These are phyloP conservation scores for Tulasnella sp. DNA, from an alignment of 768 basidiomycete genomes.

Conservation along the genomic window DNA sequence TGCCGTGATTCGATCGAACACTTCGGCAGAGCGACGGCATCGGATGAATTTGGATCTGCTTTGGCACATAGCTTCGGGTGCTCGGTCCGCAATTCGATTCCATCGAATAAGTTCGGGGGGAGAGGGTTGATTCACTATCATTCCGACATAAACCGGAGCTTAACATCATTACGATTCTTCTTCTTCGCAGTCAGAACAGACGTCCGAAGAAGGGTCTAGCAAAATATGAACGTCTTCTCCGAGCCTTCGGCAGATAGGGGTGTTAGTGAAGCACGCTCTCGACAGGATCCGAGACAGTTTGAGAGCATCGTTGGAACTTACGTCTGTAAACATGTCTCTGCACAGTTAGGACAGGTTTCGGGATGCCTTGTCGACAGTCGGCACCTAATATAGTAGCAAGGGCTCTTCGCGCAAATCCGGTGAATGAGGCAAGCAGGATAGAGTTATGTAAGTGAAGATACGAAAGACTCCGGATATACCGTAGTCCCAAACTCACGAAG, in stretches of 20 bases:
- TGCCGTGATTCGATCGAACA: not conserved
- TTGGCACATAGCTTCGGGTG: not conserved
- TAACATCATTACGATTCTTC: not conserved
- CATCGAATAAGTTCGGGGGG: not conserved
- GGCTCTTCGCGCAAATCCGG: not conserved
- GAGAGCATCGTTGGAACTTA: not conserved
- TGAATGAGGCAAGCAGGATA: not conserved
- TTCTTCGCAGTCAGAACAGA: not conserved
- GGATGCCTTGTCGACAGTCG: not conserved
- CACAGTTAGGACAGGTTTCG: slow-evolving; percentile 9
- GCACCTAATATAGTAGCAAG: slow-evolving; percentile 11
- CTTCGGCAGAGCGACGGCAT: not conserved
- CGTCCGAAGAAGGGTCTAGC: slow-evolving; percentile 12
- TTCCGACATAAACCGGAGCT: not conserved
- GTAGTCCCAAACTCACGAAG: not conserved
- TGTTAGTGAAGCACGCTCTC: not conserved
- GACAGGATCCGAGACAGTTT: not conserved
- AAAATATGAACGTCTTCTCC: slow-evolving; percentile 14
- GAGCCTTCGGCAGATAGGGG: not conserved
- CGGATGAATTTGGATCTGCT: not conserved
- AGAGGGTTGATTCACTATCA: not conserved
- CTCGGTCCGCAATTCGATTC: not conserved
- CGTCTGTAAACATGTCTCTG: not conserved
- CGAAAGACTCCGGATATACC: not conserved
- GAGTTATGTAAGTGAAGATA: not conserved